Evolutionary conservation across 495 filamentous ascomycete species (phyloP).

Genomic region (Trichoderma parareesei): DNA sequence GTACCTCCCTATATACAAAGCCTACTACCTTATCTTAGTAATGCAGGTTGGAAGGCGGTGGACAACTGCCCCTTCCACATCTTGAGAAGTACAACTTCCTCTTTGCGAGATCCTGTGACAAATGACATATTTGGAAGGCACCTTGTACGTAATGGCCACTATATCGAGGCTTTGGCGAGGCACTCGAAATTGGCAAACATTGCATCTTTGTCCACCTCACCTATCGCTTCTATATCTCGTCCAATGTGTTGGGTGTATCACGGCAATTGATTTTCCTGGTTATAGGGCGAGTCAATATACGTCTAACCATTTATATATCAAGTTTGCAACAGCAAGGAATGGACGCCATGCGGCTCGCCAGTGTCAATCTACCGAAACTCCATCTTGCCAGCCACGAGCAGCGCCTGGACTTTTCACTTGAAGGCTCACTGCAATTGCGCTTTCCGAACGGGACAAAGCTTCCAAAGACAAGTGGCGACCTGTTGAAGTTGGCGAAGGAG

Average conservation of each 20-base stretch:
- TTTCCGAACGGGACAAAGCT: not conserved
- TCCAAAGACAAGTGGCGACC: not conserved
- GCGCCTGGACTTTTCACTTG: not conserved
- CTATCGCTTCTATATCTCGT: no score
- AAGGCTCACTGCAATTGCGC: not conserved
- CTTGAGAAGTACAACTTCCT: not conserved
- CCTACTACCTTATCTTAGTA: slow-evolving; percentile 1
- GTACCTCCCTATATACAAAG: not conserved
- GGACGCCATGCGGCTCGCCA: slow-evolving; percentile 2
- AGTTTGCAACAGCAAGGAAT: not conserved
- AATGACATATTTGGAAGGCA: not conserved
- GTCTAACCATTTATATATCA: no score
- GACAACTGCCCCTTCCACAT: not conserved
- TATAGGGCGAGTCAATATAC: no score
- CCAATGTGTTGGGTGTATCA: no score
- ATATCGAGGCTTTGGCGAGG: no score
- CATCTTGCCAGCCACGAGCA: not conserved
- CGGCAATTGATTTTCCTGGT: no score
- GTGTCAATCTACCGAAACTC: not conserved
- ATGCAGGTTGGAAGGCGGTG: not conserved
- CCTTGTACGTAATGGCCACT: no score
- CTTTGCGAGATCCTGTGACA: not conserved
- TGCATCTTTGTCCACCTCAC: no score
- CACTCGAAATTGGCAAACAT: no score
- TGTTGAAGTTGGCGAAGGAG: not conserved